Percentiles rank a stretch among this genome's conserved stretches.
These are phyloP conservation scores for Rosa chinensis DNA, from an alignment of 306 rosid species.

Conservation along the genomic window DNA sequence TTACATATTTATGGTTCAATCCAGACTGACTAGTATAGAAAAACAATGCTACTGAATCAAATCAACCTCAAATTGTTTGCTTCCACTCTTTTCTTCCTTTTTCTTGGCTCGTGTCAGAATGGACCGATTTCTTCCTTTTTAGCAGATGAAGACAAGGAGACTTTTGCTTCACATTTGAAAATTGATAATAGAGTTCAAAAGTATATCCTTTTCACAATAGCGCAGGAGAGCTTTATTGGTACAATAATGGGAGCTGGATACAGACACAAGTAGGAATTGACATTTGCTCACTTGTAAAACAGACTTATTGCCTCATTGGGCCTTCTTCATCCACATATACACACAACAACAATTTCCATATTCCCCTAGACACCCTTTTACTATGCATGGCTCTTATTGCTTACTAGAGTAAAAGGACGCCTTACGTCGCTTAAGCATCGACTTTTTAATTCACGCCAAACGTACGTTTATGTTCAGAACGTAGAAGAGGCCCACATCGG, in stretches of 20 bases:
- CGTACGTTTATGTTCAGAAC: not conserved
- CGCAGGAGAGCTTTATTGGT: constrained; percentile 12
- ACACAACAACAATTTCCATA: constrained; percentile 5
- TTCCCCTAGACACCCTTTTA: not conserved
- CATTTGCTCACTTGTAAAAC: constrained; percentile 15
- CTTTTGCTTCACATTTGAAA: constrained; percentile 11
- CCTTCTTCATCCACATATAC: constrained; percentile 2
- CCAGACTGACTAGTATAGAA: not conserved
- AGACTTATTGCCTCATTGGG: not conserved
- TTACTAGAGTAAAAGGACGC: not conserved
- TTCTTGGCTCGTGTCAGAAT: not conserved
- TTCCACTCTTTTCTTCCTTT: not conserved
- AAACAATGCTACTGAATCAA: not conserved
- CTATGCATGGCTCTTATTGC: constrained; percentile 11
- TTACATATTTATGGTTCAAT: not conserved
- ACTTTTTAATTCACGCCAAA: not conserved
- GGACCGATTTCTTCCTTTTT: constrained; percentile 3
- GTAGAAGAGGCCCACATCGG: not conserved
- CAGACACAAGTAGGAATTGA: constrained; percentile 12
- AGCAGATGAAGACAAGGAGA: constrained; percentile 2
- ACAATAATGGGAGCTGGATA: constrained; percentile 13
- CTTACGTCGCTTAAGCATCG: not conserved
- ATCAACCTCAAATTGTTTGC: not conserved
- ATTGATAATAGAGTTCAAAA: not conserved
- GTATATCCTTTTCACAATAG: constrained; percentile 8